Percentiles rank a stretch among this genome's conserved stretches.
These are phyloP conservation scores for Candida boidinii DNA, from an alignment of 805 yeast genomes.

Conservation along the genomic window DNA sequence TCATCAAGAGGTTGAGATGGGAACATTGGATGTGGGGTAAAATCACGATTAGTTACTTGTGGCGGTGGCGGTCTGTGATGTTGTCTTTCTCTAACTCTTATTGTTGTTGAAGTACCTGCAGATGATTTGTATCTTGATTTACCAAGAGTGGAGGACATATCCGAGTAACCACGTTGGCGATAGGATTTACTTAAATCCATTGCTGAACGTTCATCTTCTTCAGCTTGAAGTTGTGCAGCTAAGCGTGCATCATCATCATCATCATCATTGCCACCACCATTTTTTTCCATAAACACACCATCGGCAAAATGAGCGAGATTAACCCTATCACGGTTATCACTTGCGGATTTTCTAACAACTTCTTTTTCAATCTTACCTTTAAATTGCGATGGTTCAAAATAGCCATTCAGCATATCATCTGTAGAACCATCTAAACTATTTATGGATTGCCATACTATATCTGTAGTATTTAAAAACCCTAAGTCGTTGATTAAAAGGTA, in stretches of 20 bases:
- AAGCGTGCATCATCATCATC: slow-evolving; percentile 16
- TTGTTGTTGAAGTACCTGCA: not conserved
- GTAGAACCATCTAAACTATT: slow-evolving; percentile 57
- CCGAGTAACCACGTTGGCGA: slow-evolving; percentile 1
- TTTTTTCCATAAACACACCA: slow-evolving; percentile 11
- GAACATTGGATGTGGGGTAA: no score
- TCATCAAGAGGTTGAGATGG: no score
- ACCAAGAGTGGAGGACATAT: no score
- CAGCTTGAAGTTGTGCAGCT: slow-evolving; percentile 23
- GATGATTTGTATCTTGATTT: not conserved
- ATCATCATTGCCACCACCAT: slow-evolving; percentile 20
- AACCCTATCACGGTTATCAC: not conserved
- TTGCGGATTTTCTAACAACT: not conserved
- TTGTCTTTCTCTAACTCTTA: slow-evolving; percentile 15
- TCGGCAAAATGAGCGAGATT: slow-evolving; percentile 7
- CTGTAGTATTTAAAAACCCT: slow-evolving; percentile 39
- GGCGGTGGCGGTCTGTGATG: slow-evolving; percentile 19
- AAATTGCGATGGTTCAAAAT: slow-evolving; percentile 35
- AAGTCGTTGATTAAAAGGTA: slow-evolving; percentile 68
- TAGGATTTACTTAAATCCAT: slow-evolving; percentile 17
- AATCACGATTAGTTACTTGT: not conserved
- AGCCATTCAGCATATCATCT: slow-evolving; percentile 65
- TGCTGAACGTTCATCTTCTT: slow-evolving; percentile 24
- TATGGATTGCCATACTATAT: slow-evolving; percentile 80
- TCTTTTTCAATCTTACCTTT: not conserved